Percentiles rank a stretch among this genome's conserved stretches.
These are phyloP conservation scores for Annulohypoxylon maeteangense DNA, from an alignment of 495 filamentous ascomycete genomes.

Conservation along the genomic window DNA sequence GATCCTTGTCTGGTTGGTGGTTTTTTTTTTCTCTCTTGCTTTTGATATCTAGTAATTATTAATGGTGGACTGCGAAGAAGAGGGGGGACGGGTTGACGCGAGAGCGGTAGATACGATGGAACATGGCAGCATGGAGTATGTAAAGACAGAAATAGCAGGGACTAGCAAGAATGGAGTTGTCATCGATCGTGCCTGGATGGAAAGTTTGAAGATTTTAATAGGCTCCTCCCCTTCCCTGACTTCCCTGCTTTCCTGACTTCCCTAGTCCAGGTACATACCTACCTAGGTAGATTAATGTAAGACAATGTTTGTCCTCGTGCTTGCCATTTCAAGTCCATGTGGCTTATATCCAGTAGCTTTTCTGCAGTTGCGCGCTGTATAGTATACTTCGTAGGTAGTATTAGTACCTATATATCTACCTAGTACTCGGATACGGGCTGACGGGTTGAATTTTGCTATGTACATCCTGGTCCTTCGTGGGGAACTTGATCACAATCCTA, in stretches of 20 bases:
- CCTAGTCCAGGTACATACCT: too few species aligned
- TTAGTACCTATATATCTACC: too few species aligned
- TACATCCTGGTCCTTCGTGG: background rate
- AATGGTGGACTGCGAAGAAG: background rate
- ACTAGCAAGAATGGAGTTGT: slow-evolving; percentile 2
- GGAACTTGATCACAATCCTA: background rate
- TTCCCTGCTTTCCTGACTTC: background rate
- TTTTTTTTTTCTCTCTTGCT: too few species aligned
- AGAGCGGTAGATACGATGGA: too few species aligned
- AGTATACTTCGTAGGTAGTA: too few species aligned
- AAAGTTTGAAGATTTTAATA: slow-evolving; percentile 2
- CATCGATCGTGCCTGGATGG: slow-evolving; percentile 5
- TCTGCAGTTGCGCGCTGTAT: background rate
- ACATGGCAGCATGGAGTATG: too few species aligned
- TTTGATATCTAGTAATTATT: background rate
- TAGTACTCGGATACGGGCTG: slow-evolving; percentile 11
- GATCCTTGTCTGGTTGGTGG: slow-evolving; percentile 31
- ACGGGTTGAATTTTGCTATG: slow-evolving; percentile 12
- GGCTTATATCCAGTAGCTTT: slow-evolving; percentile 21
- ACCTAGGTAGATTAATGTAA: background rate
- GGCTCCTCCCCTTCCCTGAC: slow-evolving; percentile 6
- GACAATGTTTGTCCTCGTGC: slow-evolving; percentile 26
- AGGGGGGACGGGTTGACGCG: too few species aligned
- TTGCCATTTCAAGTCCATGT: slow-evolving; percentile 19
- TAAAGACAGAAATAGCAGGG: too few species aligned